Conservation (phyloP, 192 early-diverging fungal species). For the Linnemannia hyalina region DNA sequence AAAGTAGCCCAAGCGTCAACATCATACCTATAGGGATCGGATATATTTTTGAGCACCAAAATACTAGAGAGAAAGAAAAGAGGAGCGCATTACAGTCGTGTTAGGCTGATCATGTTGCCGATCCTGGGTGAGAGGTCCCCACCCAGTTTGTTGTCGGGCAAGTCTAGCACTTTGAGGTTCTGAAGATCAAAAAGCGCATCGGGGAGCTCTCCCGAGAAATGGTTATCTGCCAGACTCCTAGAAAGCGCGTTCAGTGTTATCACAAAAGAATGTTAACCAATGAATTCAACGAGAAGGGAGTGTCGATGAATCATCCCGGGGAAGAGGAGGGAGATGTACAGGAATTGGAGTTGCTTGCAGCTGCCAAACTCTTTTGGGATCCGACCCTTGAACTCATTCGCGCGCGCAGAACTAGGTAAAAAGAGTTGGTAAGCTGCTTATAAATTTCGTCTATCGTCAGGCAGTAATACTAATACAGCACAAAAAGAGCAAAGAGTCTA, state of each 20-base stretch:
- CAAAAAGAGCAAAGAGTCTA: neutral
- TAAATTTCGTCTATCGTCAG: neutral
- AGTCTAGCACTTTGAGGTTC: conserved; percentile 22
- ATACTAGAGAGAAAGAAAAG: neutral
- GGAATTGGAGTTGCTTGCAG: conserved; percentile 21
- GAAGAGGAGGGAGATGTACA: neutral
- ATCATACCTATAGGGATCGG: neutral
- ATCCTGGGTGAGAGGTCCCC: conserved; percentile 14
- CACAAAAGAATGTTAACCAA: neutral
- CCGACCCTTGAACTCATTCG: conserved; percentile 26
- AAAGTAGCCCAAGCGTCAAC: neutral
- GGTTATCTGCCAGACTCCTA: conserved; percentile 29
- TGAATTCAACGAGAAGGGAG: neutral
- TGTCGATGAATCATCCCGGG: neutral
- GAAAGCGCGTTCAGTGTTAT: neutral
- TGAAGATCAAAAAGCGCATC: conserved; percentile 19
- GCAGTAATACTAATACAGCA: neutral
- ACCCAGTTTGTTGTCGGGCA: conserved; percentile 24
- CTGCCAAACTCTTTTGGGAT: conserved; percentile 27
- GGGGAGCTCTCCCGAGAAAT: conserved; percentile 24
- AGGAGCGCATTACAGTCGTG: conserved; percentile 7
- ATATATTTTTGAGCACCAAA: conserved; percentile 12
- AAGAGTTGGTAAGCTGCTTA: neutral
- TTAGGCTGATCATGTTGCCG: conserved; percentile 21
- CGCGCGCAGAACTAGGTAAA: conserved; percentile 18